Conservation (phyloP, 140 eudicot genomes). For the Erigeron philadelphicus region DNA sequence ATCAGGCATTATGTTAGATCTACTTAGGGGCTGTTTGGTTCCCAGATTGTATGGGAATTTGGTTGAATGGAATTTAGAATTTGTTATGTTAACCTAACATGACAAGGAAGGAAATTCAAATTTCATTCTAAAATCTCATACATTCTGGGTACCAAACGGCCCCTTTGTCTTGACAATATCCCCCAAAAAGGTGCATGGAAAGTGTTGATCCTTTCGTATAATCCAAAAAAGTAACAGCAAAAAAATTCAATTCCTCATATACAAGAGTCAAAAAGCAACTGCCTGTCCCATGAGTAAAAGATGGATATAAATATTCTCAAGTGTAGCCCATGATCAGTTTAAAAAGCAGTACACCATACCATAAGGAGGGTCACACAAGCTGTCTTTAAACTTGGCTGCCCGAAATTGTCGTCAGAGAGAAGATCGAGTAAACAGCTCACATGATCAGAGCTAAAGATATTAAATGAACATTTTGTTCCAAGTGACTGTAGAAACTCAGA, state of each 20-base stretch:
- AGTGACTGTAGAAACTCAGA: constrained; percentile 58
- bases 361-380: constrained; percentile 57
- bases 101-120: no score
- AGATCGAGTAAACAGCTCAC: constrained; percentile 59
- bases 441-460: constrained; percentile 66
- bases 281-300: background rate
- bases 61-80: no score
- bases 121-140: no score
- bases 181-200: background rate
- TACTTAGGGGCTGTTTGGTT: no score
- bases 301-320: background rate
- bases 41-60: no score
- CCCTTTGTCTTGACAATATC: background rate
- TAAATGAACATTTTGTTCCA: constrained; percentile 48
- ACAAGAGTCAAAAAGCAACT: background rate
- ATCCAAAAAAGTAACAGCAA: background rate
- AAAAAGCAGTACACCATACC: constrained; percentile 41
- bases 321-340: background rate
- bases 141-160: no score
- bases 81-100: no score
- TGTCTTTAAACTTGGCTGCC: constrained; percentile 34
- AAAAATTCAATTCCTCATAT: background rate
- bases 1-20: background rate
- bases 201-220: background rate
- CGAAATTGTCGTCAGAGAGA: constrained; percentile 37